phyloP scores from a whole-genome alignment of 768 basidiomycete species.

The Coprinopsis sp. region DNA sequence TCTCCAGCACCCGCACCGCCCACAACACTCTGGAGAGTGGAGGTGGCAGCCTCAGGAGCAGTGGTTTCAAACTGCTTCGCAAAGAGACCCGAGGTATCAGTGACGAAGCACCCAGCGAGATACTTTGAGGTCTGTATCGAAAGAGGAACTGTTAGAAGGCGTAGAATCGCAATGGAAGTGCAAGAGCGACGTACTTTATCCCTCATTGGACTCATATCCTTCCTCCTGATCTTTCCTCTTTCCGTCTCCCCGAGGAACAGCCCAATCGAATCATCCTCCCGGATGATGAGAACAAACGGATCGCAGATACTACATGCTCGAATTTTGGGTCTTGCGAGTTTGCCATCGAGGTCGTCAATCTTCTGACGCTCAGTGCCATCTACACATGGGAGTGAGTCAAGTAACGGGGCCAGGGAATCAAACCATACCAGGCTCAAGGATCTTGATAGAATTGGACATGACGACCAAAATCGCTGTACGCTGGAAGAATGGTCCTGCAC shows the following conservation, averaged over 20 bases:
- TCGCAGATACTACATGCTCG: constrained; percentile 81
- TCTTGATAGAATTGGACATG: constrained; percentile 72
- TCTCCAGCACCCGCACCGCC: constrained; percentile 44
- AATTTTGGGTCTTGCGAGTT: constrained; percentile 69
- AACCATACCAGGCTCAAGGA: constrained; percentile 72
- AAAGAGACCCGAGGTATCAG: constrained; percentile 60
- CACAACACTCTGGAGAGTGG: constrained; percentile 66
- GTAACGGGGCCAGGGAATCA: background rate
- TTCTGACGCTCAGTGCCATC: constrained; percentile 82
- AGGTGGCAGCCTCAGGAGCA: constrained; percentile 37
- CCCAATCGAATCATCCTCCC: constrained; percentile 82
- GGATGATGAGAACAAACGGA: constrained; percentile 77
- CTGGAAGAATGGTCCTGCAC: constrained; percentile 83
- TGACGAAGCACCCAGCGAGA: constrained; percentile 73
- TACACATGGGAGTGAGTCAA: constrained; percentile 24
- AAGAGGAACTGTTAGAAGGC: constrained; percentile 5
- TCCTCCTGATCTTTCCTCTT: constrained; percentile 74
- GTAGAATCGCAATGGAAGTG: background rate
- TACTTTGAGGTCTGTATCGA: constrained; percentile 56
- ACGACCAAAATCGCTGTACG: constrained; percentile 83
- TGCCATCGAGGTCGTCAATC: constrained; percentile 78
- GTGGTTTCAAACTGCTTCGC: constrained; percentile 38
- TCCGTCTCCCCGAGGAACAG: constrained; percentile 84
- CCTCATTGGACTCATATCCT: constrained; percentile 87
- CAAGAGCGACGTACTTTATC: constrained; percentile 55